Evolutionary conservation across 441 rosid genomes (phyloP).

Genomic region (Populus trichocarpa): DNA sequence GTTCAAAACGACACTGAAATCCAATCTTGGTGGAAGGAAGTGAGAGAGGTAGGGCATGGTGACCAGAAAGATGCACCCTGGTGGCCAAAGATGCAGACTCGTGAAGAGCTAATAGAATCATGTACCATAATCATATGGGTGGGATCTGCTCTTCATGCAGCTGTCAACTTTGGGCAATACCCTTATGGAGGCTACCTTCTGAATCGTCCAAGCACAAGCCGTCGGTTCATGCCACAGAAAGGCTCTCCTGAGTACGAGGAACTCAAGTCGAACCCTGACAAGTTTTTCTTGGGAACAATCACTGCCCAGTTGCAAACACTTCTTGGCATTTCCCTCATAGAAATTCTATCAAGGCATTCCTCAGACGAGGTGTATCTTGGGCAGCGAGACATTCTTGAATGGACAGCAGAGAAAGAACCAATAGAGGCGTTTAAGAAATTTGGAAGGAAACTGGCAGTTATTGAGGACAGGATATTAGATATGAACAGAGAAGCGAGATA

Average conservation of each 20-base stretch:
- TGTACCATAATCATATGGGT: conserved; percentile 69
- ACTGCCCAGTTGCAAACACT: conserved; percentile 54
- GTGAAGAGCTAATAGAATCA: conserved; percentile 44
- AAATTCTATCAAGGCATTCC: conserved; percentile 60
- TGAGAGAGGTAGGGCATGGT: conserved; percentile 66
- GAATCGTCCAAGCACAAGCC: conserved; percentile 57
- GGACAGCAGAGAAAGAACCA: conserved; percentile 46
- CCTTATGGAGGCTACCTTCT: conserved; percentile 71
- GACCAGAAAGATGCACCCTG: conserved; percentile 62
- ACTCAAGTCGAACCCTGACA: conserved; percentile 43
- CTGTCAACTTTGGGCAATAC: conserved; percentile 55
- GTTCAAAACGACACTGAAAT: conserved; percentile 49
- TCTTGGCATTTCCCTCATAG: conserved; percentile 50
- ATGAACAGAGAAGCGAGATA: conserved; percentile 28
- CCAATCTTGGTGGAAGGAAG: conserved; percentile 78
- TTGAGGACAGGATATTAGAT: conserved; percentile 31
- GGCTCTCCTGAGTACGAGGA: conserved; percentile 50
- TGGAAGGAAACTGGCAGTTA: conserved; percentile 35
- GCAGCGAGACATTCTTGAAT: conserved; percentile 50
- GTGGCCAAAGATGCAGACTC: conserved; percentile 70
- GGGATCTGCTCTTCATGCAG: conserved; percentile 73
- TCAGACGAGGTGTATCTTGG: conserved; percentile 63
- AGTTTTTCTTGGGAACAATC: conserved; percentile 49
- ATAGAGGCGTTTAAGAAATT: conserved; percentile 49
- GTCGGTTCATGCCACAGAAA: conserved; percentile 56